A percentile compares a stretch with the other conserved stretches of the same genome.
Conservation (phyloP, 116 monocot species). For the Zostera marina region DNA sequence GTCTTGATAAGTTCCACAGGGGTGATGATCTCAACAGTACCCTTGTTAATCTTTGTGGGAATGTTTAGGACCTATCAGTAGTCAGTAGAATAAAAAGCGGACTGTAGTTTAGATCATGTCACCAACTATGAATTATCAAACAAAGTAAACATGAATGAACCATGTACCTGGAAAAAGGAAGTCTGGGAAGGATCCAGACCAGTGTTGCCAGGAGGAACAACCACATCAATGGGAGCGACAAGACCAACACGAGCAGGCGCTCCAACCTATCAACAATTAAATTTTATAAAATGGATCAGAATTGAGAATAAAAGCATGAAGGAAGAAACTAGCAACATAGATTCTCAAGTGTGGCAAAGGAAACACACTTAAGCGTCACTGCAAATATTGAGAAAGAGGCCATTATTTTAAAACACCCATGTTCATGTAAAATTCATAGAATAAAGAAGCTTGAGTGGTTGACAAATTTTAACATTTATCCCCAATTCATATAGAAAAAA, state of each 20-base stretch:
- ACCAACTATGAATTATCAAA: too few species aligned
- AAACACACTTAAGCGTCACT: neutral
- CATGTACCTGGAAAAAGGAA: constrained; percentile 48
- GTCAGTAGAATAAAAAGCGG: too few species aligned
- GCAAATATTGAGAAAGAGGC: neutral
- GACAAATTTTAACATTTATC: too few species aligned
- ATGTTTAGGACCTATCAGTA: constrained; percentile 44
- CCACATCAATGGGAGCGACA: constrained; percentile 54
- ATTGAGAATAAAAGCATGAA: neutral
- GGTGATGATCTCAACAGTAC: constrained; percentile 66
- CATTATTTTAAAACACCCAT: neutral
- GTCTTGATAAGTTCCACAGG: constrained; percentile 59
- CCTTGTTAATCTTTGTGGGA: constrained; percentile 64
- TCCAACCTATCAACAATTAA: constrained; percentile 30
- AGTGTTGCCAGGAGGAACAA: constrained; percentile 61
- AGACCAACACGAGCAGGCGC: constrained; percentile 66
- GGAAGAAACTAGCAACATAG: constrained; percentile 1
- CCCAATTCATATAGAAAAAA: too few species aligned
- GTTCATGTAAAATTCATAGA: too few species aligned
- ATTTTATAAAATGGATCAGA: neutral
- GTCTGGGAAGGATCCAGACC: constrained; percentile 58
- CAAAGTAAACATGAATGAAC: neutral
- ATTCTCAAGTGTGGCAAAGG: neutral
- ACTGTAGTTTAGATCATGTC: too few species aligned
- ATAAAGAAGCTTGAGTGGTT: too few species aligned